Conservation (phyloP, 1,284 basidiomycete species). For the Chalciporus sp. region DNA sequence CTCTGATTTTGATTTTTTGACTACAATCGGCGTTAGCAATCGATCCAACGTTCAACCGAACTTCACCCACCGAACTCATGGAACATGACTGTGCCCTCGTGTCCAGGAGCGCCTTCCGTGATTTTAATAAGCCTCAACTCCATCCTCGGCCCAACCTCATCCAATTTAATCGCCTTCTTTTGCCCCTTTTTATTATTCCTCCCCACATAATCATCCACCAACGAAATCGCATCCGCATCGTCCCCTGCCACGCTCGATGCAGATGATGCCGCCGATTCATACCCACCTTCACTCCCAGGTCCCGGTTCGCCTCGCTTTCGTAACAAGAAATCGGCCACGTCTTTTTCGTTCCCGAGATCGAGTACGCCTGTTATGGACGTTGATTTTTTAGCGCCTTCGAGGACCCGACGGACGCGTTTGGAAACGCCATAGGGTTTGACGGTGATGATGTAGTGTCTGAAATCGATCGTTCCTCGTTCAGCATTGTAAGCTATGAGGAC, state of each 20-base stretch:
- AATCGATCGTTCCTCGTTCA: conserved; percentile 85
- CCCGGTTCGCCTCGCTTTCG: conserved; percentile 68
- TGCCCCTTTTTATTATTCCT: conserved; percentile 91
- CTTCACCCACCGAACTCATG: conserved; percentile 81
- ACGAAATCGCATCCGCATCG: conserved; percentile 76
- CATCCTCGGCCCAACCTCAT: conserved; percentile 95
- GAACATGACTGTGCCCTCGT: conserved; percentile 87
- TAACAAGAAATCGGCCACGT: conserved; percentile 95
- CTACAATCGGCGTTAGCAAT: conserved; percentile 42
- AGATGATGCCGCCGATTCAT: conserved; percentile 79
- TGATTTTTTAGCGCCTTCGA: conserved; percentile 64
- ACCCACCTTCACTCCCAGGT: conserved; percentile 69
- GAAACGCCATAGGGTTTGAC: conserved; percentile 96
- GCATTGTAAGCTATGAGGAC: conserved; percentile 93
- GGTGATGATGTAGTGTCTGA: conserved; percentile 94
- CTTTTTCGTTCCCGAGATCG: conserved; percentile 87
- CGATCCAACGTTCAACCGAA: conserved; percentile 1
- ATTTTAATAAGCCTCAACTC: conserved; percentile 95
- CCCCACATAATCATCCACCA: conserved; percentile 94
- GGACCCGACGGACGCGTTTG: conserved; percentile 85
- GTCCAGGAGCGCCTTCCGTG: conserved; percentile 89
- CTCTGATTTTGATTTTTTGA: conserved; percentile 83
- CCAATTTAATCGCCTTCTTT: conserved; percentile 87
- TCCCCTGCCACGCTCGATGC: conserved; percentile 84
- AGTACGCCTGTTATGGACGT: conserved; percentile 52